Evolutionary conservation across 2,329 filamentous ascomycete species (phyloP).

Genomic region (Xylariaceae sp.): DNA sequence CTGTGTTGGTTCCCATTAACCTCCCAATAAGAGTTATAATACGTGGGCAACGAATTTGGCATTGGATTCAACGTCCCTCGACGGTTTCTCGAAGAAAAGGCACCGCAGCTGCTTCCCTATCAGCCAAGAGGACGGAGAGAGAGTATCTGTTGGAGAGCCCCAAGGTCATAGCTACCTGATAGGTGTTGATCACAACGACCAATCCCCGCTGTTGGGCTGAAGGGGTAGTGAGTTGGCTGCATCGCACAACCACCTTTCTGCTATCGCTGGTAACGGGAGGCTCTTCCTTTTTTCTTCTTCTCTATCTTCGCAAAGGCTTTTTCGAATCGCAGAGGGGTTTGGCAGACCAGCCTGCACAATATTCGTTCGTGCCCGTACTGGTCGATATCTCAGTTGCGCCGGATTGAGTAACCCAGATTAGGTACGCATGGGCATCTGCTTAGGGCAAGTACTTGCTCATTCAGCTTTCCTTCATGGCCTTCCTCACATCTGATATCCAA

Average conservation of each 20-base stretch:
- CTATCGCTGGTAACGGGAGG: not conserved
- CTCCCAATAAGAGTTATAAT: not conserved
- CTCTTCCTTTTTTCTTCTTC: not conserved
- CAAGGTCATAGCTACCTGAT: not conserved
- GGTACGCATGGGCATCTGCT: not conserved
- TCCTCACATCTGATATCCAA: not conserved
- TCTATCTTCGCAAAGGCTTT: not conserved
- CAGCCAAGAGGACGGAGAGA: not conserved
- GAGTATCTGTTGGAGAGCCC: not conserved
- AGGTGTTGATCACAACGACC: not conserved
- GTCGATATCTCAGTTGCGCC: not conserved
- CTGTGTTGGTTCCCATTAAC: not conserved
- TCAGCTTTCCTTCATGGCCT: not conserved
- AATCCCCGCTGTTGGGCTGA: not conserved
- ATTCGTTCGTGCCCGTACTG: constrained; percentile 1
- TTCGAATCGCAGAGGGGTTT: constrained; percentile 4
- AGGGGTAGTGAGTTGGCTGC: not conserved
- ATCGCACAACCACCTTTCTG: constrained; percentile 4
- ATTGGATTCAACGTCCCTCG: not conserved
- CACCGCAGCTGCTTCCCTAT: constrained; percentile 1
- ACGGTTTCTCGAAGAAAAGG: not conserved
- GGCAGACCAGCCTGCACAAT: not conserved
- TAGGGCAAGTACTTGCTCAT: constrained; percentile 1
- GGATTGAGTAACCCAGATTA: not conserved
- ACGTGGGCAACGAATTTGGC: not conserved